Base-by-base conservation (phyloP, 345 rosid genomes). In the Pistacia atlantica region DNA sequence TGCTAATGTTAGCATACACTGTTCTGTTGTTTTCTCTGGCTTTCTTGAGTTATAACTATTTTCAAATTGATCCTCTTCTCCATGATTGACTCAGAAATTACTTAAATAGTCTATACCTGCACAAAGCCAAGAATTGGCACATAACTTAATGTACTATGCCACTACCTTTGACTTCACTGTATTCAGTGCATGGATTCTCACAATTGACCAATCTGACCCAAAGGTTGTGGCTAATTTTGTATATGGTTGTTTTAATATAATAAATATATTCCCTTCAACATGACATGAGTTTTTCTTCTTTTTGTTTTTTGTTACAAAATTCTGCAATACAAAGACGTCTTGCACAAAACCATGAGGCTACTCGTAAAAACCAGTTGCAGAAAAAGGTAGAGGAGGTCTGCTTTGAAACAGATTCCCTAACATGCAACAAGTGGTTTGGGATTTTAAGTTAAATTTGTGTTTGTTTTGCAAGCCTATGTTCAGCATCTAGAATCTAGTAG, bases 291-390 rank as follows among this genome's bases (percentile, higher is more conserved):
- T 22, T 69, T 58, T 56, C 46, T 76, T 62, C n/a, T 33, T 49
- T 37, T 48, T 63, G 33, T 48, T 46, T 66, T 76, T 9, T 37
- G 25, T 13, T 20, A 62, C 35, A 31, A 31, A 31, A 31, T 31
- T 81, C 57, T 51, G 57, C 80, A 93, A 80, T 89, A 79, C 97
- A 91, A 80, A 90, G 97, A 81, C 91, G 99, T 61, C 98, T 93
- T 28, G 97, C 98, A 20, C 97, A 92, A 80, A 96, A 96, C 61
- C 94, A 97, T 4, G 98, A 93, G 86, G 99, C 99, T 84, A 98
- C 99, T 65, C 91, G 97, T 75, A 96, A 96, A 81, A 92, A 97
- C 80, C 98, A 97, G 64, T 67, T 96, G 79, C 87, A 97, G 79
- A 96, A 92, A 81, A 96, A 96, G 90, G 99, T 96, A 81, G 66